Evolutionary conservation across 192 early-diverging fungal genomes (phyloP), one percentile per base, ranked within the genome.

Genomic region (Podila verticillata): DNA sequence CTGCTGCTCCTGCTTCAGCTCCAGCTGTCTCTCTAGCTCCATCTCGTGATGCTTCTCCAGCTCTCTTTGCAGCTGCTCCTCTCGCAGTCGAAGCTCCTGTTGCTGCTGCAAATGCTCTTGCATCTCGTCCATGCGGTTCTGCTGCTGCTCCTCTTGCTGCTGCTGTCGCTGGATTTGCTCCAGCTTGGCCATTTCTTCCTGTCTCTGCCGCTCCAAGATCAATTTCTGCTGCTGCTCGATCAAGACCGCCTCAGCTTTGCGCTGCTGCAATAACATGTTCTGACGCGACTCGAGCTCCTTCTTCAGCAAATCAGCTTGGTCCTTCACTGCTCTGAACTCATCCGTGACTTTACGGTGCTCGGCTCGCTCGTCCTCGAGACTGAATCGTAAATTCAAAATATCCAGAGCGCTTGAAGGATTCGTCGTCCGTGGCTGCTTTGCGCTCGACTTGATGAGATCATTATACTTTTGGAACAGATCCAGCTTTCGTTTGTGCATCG

Each of bases 161-260:
- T 63, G 61, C 54, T 66, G 68, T 48, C 30, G 61, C 51, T 63
- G 54, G 29, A 68, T 29, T 26, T 57, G 7, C 36, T 73, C 56
- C 32, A 47, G 49, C 31, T 61, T 65, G 17, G 68, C 66, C 7
- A 61, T 36, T n/a, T 70, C 75, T 31, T 78, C 75, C n/a, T 65
- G 67, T 5, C 75, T 57, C 4, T 56, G 64, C 15, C 68, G 62
- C 30, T 78, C 75, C 47, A 78, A 51, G 35, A 79, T 79, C 49
- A 79, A 30, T 6, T 61, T 65, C 34, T 79, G 75, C 31, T 79
- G 75, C 17, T 71, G 69, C 20, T 79, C 75, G 48, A 79, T 79
- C 60, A 79, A 30, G 20, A 57, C 59, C 1, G 69, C 75, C 54
- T 79, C 69, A 3, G 75, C 51, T 48, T 36, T 66, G 3, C 69